Percentiles rank a stretch among this genome's conserved stretches.
These are phyloP conservation scores for Mycena rebaudengoi DNA, from an alignment of 768 basidiomycete genomes.

Conservation along the genomic window DNA sequence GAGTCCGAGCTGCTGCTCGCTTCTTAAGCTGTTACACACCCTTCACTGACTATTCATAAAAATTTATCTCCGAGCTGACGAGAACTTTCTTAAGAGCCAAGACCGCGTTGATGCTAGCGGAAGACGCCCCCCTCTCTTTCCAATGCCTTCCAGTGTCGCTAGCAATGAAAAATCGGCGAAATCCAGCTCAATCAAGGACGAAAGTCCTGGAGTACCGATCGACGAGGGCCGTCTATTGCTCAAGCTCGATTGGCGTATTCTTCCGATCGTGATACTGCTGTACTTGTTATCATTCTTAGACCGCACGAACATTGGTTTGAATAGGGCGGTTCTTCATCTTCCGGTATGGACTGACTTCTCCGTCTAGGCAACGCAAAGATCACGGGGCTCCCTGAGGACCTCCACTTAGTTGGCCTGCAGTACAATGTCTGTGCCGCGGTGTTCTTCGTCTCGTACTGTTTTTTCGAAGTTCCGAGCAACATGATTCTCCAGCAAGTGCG, in stretches of 20 bases:
- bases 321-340: background rate
- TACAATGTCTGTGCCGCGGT: constrained; percentile 38
- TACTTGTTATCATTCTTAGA: constrained; percentile 58
- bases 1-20: too few relatives aligned
- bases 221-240: constrained; percentile 4
- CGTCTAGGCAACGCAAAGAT: constrained; percentile 45
- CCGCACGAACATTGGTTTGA: constrained; percentile 48
- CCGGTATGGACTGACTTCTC: background rate
- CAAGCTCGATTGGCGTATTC: constrained; percentile 54
- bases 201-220: background rate
- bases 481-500: constrained; percentile 9
- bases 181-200: background rate
- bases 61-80: too few relatives aligned
- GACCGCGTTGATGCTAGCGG: too few relatives aligned
- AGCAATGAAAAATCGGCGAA: constrained; percentile 2
- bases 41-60: too few relatives aligned
- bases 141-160: background rate
- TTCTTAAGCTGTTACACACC: too few relatives aligned
- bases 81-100: too few relatives aligned
- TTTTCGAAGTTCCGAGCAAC: constrained; percentile 16
- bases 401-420: constrained; percentile 39
- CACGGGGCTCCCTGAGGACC: constrained; percentile 43
- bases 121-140: too few relatives aligned
- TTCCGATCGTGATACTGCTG: constrained; percentile 54
- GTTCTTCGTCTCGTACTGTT: constrained; percentile 16